Evolutionary conservation across 2,329 filamentous ascomycete genomes (phyloP), one percentile per base, ranked within the genome.

Genomic region (Verticillium alfalfae): DNA sequence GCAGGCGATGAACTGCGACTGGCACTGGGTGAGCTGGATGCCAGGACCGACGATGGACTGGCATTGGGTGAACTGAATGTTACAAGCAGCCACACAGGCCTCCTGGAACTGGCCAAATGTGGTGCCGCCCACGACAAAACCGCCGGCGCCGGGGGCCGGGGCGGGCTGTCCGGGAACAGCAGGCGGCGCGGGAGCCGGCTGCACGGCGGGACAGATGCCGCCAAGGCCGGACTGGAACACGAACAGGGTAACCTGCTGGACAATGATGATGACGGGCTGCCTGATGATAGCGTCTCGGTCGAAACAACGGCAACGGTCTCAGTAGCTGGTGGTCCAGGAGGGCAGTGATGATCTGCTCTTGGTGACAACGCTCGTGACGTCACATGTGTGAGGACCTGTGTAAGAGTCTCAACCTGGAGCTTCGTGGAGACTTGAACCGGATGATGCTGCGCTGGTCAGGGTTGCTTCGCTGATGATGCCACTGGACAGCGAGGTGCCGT

Each of bases 11-110:
- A 65, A 57, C 37, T 66, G 64, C 18, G 64, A 63, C 63, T 64
- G 63, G 61, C 64, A 66, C 61, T 66, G 64, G 7, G 64, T 65
- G n/a, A 66, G 49, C 57, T 63, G 59, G 56, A 66, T 63, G 57
- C 59, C 61, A 49, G 59, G 57, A 26, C 64, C 64, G n/a, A 61
- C 60, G 60, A 66, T 60, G 45, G 59, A 61, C 60, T 65, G 63
- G 60, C 64, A 66, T 61, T 64, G 63, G 39, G 56, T 60, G 34
- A 66, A 60, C 56, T 66, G 64, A 31, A 66, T 66, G 54, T 61
- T 61, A 37, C 64, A 66, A 34, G 64, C 64, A 16, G 64, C 64
- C 38, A 54, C 45, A 37, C 63, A 64, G 22, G 64, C 64, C 31
- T 62, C 61, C 52, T 66, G 63, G 59, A 66, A 66, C 58, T 63